These are phyloP conservation scores for Flaveria sonorensis DNA, from an alignment of 129 eudicot species.

Conservation along the genomic window DNA sequence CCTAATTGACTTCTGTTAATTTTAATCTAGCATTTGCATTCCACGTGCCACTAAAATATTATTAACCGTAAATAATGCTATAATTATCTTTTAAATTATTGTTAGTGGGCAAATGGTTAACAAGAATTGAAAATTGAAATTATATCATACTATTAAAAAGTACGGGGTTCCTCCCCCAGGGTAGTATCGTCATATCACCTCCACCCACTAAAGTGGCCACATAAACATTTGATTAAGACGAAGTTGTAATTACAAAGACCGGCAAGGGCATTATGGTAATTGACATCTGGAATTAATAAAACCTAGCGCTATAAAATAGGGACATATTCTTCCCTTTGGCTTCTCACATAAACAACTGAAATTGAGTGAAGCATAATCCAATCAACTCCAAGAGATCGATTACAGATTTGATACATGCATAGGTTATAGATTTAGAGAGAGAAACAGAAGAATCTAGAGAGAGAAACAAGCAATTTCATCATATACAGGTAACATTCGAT, in stretches of 20 bases:
- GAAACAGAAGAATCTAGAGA: conserved; percentile 2
- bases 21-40: neutral
- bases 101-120: neutral
- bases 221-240: neutral
- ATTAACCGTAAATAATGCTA: neutral
- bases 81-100: no score
- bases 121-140: neutral
- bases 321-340: neutral
- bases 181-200: conserved; percentile 17
- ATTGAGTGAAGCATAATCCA: conserved; percentile 15
- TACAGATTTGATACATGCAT: neutral
- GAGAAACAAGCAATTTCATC: conserved; percentile 12
- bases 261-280: conserved; percentile 30
- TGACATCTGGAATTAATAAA: neutral
- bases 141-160: neutral
- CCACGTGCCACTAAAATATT: neutral
- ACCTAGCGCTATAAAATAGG: conserved; percentile 34
- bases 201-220: neutral
- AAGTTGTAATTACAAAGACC: neutral
- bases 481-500: conserved; percentile 17
- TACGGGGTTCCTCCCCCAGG: neutral
- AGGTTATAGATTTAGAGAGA: conserved; percentile 4
- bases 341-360: conserved; percentile 19
- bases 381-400: conserved; percentile 13
- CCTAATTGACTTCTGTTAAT: neutral